Evolutionary conservation across 1,284 basidiomycete genomes (phyloP), one percentile per base, ranked within the genome.

Genomic region (Apiotrichum siamense): DNA sequence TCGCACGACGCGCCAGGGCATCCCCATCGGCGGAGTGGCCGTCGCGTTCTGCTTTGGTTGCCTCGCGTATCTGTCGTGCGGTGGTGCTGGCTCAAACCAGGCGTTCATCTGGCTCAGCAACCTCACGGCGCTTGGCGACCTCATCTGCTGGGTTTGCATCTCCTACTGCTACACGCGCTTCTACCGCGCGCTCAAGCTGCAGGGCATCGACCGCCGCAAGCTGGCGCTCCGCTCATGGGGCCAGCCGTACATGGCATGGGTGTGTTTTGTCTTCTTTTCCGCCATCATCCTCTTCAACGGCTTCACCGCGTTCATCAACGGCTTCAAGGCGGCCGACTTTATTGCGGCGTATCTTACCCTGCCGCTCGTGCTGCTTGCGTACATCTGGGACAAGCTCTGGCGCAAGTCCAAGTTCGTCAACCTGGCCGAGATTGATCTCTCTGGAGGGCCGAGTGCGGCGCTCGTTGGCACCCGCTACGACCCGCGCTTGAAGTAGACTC

Each of bases 81-180:
- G 84, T 47, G 79, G 75, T 27, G 69, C 62, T 37, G 80, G 80
- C 41, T 77, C 83, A 4, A 82, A 83, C 37, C 76, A 69, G 37
- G 84, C 88, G 32, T 87, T 92, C 68, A 66, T 67, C 24, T 88
- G 86, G 84, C 82, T 89, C 59, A 64, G 81, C 33, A 86, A 83
- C 73, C 83, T 87, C 63, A 52, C 52, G 10, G 50, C 55, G 26
- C 59, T 65, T 50, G 15, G 49, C 42, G 26, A 81, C 20, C 68
- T 84, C 50, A 78, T 88, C 75, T 86, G 84, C 17, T 91, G 88
- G 88, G 83, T 86, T 61, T 84, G 82, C 51, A 91, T 90, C 62
- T 76, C 76, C 27, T 54, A 87, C 39, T 86, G 84, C 7, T 90
- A 88, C 65, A 64, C 86, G 45, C 82, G 85, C 29, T 91, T 91